These are phyloP conservation scores for Fusarium abutilonis DNA, from an alignment of 2,329 filamentous ascomycete species.

Conservation along the genomic window DNA sequence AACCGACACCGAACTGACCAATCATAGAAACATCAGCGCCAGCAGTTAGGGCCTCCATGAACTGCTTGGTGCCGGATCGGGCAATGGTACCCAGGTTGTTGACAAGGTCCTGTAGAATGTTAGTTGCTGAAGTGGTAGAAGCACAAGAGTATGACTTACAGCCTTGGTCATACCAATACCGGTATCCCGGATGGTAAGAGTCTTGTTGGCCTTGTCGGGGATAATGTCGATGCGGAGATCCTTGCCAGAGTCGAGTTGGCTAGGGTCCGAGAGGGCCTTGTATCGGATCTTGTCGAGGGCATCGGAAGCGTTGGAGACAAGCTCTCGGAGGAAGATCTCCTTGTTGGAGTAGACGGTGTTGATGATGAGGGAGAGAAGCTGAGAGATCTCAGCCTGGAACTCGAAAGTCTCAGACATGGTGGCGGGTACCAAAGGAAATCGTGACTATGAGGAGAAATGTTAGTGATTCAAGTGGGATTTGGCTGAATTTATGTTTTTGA, in stretches of 20 bases:
- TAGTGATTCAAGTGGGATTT: constrained; percentile 23
- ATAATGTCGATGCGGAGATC: constrained; percentile 99
- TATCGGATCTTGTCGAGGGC: constrained; percentile 99
- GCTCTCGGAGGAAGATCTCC: constrained; percentile 98
- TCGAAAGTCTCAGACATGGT: constrained; percentile 98
- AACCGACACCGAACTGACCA: constrained; percentile 99
- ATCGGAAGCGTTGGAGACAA: constrained; percentile 99
- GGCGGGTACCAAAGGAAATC: constrained; percentile 56
- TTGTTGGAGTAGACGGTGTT: constrained; percentile 99
- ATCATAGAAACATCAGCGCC: constrained; percentile 99
- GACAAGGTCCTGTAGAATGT: constrained; percentile 79
- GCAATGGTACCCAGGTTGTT: constrained; percentile 99
- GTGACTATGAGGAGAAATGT: constrained; percentile 39
- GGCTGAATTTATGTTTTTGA: constrained; percentile 9
- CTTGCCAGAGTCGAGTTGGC: constrained; percentile 97
- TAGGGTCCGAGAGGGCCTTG: constrained; percentile 95
- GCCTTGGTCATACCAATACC: constrained; percentile 99
- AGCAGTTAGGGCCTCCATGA: constrained; percentile 99
- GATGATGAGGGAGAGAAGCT: constrained; percentile 99
- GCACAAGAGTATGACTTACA: constrained; percentile 63
- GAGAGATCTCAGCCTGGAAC: constrained; percentile 99
- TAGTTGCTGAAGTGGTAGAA: background rate
- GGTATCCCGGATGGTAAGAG: constrained; percentile 94
- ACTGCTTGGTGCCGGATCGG: constrained; percentile 99
- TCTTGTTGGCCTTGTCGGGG: constrained; percentile 97